phyloP scores from a whole-genome alignment of 176 grass and related monocot species.

The Alopecurus myosuroides region DNA sequence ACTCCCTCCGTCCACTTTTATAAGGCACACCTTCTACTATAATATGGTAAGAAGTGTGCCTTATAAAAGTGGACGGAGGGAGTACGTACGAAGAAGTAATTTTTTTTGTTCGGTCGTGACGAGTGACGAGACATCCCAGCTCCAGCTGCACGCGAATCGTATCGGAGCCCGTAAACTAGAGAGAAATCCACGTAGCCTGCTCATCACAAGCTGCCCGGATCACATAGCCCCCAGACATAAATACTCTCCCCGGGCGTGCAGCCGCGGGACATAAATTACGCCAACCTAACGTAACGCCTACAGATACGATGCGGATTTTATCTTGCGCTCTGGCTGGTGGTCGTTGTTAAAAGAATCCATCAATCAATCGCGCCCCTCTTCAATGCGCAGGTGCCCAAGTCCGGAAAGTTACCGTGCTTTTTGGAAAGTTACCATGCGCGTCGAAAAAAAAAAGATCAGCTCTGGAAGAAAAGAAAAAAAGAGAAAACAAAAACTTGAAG shows the following conservation, averaged over 20 bases:
- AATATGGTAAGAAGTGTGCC: too few species aligned
- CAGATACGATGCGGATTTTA: background rate
- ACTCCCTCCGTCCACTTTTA: too few species aligned
- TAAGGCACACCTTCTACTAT: too few species aligned
- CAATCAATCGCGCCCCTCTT: background rate
- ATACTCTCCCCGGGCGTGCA: constrained; percentile 25
- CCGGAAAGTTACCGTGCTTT: constrained; percentile 29
- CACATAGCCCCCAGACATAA: constrained; percentile 36
- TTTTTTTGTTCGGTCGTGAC: background rate
- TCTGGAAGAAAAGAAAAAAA: background rate
- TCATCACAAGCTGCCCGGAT: background rate
- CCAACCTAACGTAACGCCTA: background rate
- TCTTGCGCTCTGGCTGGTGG: background rate
- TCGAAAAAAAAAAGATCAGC: background rate
- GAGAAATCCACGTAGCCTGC: background rate
- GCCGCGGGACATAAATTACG: constrained; percentile 12
- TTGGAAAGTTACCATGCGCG: background rate
- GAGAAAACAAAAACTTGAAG: background rate
- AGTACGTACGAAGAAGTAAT: too few species aligned
- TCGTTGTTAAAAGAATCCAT: constrained; percentile 45
- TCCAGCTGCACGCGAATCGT: background rate
- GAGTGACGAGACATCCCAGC: background rate
- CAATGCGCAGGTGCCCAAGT: background rate
- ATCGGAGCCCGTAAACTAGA: background rate
- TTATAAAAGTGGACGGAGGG: too few species aligned